phyloP scores from a whole-genome alignment of 2,329 filamentous ascomycete species.

The Hymenoscyphus occultus region DNA sequence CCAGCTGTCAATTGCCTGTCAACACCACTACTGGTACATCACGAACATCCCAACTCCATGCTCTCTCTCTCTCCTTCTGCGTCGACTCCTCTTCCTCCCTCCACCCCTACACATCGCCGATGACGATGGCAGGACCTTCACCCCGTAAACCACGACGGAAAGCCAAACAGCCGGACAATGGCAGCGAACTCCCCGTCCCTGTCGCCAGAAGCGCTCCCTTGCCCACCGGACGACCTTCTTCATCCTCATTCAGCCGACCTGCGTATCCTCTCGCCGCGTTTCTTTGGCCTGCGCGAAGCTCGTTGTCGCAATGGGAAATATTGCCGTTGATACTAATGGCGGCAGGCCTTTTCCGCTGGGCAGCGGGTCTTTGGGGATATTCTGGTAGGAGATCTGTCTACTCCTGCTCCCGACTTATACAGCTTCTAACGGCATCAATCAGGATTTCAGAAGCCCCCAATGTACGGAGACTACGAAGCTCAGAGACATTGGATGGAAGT shows the following conservation, averaged over 20 bases:
- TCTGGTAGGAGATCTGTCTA: conserved; percentile 61
- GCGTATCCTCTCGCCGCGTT: conserved; percentile 92
- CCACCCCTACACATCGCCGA: background rate
- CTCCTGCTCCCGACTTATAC: background rate
- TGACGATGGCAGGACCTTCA: conserved; percentile 48
- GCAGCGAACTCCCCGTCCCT: conserved; percentile 32
- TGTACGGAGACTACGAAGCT: conserved; percentile 97
- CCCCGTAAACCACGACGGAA: conserved; percentile 60
- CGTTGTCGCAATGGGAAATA: conserved; percentile 86
- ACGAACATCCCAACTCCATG: background rate
- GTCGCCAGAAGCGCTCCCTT: conserved; percentile 12
- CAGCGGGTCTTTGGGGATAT: conserved; percentile 88
- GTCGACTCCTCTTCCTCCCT: background rate
- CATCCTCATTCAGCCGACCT: conserved; percentile 47
- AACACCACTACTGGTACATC: background rate
- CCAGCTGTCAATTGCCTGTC: background rate
- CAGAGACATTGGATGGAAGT: conserved; percentile 99
- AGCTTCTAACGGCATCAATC: conserved; percentile 16
- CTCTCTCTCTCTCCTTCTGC: background rate
- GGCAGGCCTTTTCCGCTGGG: conserved; percentile 91
- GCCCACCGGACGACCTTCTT: conserved; percentile 15
- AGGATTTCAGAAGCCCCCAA: conserved; percentile 79
- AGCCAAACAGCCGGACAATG: conserved; percentile 47
- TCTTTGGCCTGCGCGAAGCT: conserved; percentile 84
- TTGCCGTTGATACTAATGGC: conserved; percentile 85